These are phyloP conservation scores for Salix dunnii DNA, from an alignment of 345 rosid genomes.

Conservation along the genomic window DNA sequence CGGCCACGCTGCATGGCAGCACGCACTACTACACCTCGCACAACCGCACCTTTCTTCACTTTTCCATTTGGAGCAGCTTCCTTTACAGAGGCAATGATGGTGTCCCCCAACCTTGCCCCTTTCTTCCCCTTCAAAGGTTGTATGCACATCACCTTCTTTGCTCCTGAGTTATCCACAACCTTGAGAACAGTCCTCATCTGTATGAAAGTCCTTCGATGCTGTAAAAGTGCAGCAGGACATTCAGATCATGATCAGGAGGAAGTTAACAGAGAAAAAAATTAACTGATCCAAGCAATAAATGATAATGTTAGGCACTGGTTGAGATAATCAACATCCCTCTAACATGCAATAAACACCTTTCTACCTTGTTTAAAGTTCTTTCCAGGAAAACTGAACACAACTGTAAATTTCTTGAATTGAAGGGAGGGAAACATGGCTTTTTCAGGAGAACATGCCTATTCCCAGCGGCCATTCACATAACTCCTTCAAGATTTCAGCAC, in stretches of 20 bases:
- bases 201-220: conserved; percentile 73
- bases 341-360: not conserved
- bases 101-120: conserved; percentile 83
- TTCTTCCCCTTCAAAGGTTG: conserved; percentile 71
- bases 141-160: conserved; percentile 85
- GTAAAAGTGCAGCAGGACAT: conserved; percentile 11
- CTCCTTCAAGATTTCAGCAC: too few relatives aligned
- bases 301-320: not conserved
- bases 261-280: not conserved
- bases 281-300: not conserved
- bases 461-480: not conserved
- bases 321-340: not conserved
- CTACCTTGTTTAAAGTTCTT: not conserved
- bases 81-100: conserved; percentile 78
- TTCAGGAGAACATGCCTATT: not conserved
- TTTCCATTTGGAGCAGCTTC: conserved; percentile 92
- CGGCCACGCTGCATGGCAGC: conserved; percentile 92
- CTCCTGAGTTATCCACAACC: conserved; percentile 88
- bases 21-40: conserved; percentile 72
- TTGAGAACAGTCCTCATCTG: conserved; percentile 90
- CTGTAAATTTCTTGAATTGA: not conserved
- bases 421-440: not conserved
- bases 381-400: not conserved
- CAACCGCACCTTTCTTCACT: conserved; percentile 90
- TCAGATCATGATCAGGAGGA: not conserved